A percentile compares a stretch with the other conserved stretches of the same genome.
Conservation (phyloP, 441 rosid genomes). For the Pelargonium australe region DNA sequence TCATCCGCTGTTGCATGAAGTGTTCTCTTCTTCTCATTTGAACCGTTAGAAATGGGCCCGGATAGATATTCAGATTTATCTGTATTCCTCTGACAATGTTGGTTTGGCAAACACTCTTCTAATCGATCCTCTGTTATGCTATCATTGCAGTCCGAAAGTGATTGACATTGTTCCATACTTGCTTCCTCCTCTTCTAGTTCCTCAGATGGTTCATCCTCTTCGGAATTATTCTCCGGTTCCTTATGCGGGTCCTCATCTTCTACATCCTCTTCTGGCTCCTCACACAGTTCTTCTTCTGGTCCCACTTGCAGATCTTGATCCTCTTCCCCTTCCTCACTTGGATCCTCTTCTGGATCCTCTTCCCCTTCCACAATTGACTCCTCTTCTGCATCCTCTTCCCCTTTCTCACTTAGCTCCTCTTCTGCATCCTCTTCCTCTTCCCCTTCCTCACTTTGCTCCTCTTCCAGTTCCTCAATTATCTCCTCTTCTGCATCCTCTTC, state of each 20-base stretch:
- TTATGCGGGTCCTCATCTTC: background rate
- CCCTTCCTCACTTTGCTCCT: background rate
- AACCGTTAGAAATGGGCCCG: slow-evolving; percentile 3
- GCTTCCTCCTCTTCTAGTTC: slow-evolving; percentile 1
- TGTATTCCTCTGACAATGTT: slow-evolving; percentile 1
- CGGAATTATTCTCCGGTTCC: background rate
- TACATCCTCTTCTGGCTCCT: slow-evolving; percentile 9
- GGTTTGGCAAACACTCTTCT: background rate
- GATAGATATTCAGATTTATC: slow-evolving; percentile 7
- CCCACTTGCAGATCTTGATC: background rate
- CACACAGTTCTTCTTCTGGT: background rate
- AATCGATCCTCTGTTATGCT: background rate
- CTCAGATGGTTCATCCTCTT: background rate
- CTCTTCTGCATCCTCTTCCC: background rate
- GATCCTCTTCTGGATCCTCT: no score
- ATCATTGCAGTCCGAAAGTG: background rate
- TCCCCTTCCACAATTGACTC: background rate
- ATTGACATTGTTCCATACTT: background rate
- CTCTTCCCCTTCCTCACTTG: no score
- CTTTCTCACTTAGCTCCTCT: background rate
- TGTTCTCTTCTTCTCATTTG: slow-evolving; percentile 14
- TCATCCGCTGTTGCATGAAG: slow-evolving; percentile 5
- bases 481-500: background rate
- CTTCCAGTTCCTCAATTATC: slow-evolving; percentile 1
- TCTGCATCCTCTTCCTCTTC: slow-evolving; percentile 6